Conservation (phyloP, 2,329 filamentous ascomycete species). For the Penicillium polonicum region DNA sequence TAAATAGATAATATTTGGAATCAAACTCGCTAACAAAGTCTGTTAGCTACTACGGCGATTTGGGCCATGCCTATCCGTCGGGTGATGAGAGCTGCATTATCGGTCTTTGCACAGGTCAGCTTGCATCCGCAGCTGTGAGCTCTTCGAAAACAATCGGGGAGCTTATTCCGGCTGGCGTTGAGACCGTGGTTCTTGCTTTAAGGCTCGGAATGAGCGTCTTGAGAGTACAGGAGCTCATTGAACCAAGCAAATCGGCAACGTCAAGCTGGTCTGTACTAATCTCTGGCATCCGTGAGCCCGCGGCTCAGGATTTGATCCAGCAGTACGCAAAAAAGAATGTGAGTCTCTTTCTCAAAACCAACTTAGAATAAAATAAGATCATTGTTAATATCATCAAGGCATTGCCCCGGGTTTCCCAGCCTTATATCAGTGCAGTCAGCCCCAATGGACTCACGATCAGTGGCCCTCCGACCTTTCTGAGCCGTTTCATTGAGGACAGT, state of each 20-base stretch:
- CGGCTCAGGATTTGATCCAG: constrained; percentile 27
- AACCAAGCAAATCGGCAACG: constrained; percentile 27
- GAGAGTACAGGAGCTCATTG: constrained; percentile 40
- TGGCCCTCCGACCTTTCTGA: constrained; percentile 55
- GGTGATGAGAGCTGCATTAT: constrained; percentile 39
- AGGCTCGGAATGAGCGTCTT: constrained; percentile 44
- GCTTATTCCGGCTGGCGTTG: constrained; percentile 43
- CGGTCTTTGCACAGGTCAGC: constrained; percentile 46
- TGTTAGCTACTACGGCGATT: constrained; percentile 43
- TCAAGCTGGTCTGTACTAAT: constrained; percentile 44
- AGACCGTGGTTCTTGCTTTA: constrained; percentile 45
- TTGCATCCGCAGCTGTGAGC: constrained; percentile 43
- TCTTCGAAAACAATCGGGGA: constrained; percentile 43
- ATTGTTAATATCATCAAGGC: constrained; percentile 26
- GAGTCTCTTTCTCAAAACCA: constrained; percentile 3
- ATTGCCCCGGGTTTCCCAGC: constrained; percentile 52
- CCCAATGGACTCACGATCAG: constrained; percentile 60
- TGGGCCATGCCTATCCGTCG: constrained; percentile 42
- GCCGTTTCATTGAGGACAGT: constrained; percentile 52
- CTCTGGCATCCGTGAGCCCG: constrained; percentile 38
- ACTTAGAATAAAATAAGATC: neutral
- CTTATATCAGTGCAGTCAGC: constrained; percentile 61
- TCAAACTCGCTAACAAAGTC: constrained; percentile 17
- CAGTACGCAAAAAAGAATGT: constrained; percentile 29
- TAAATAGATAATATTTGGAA: neutral